These are phyloP conservation scores for Fraxinus nigra DNA, from an alignment of 305 asterid species.

Conservation along the genomic window DNA sequence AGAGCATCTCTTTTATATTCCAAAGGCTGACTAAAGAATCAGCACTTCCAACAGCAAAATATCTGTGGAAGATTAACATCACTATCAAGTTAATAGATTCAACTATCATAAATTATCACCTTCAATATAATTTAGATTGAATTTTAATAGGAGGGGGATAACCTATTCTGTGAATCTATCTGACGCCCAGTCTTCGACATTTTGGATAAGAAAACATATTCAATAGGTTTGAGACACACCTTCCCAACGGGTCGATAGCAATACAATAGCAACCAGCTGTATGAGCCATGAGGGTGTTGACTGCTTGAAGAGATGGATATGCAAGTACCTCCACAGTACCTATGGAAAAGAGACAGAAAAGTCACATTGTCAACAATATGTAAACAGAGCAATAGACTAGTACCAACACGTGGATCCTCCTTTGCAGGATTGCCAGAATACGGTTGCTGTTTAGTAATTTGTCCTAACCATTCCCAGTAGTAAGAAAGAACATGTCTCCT, in stretches of 20 bases:
- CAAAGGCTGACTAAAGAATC: slow-evolving; percentile 98
- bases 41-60: slow-evolving; percentile 99
- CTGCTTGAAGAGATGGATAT: slow-evolving; percentile 76
- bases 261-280: slow-evolving; percentile 99
- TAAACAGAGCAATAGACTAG: slow-evolving; percentile 11
- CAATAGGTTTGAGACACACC: slow-evolving; percentile 42
- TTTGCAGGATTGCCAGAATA: slow-evolving; percentile 6
- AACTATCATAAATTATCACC: neutral
- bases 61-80: slow-evolving; percentile 40
- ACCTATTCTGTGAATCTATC: neutral
- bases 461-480: slow-evolving; percentile 91
- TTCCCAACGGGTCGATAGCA: slow-evolving; percentile 92
- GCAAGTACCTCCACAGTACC: slow-evolving; percentile 97
- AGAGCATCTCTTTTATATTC: slow-evolving; percentile 94
- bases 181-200: neutral
- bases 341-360: slow-evolving; percentile 20
- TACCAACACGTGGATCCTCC: slow-evolving; percentile 7
- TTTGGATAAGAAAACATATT: slow-evolving; percentile 4
- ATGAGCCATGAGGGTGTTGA: slow-evolving; percentile 90
- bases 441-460: slow-evolving; percentile 14
- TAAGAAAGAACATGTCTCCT: slow-evolving; percentile 88
- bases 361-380: slow-evolving; percentile 9
- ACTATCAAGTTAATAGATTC: neutral
- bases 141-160: neutral
- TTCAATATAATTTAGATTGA: neutral